These are phyloP conservation scores for Avena eriantha DNA, from an alignment of 176 grass and related monocot genomes.

Conservation along the genomic window DNA sequence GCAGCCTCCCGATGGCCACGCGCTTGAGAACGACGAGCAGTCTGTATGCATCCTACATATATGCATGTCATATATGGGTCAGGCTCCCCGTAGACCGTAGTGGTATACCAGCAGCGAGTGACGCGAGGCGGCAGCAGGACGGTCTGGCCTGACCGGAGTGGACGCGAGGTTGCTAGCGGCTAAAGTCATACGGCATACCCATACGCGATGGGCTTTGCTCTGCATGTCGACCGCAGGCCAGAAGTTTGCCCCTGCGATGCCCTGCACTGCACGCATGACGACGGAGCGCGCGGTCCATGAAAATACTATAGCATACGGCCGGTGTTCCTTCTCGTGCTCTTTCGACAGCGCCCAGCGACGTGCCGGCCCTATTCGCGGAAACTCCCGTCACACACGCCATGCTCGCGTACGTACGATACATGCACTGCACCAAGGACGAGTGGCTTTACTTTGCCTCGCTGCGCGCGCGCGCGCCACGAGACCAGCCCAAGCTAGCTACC, in stretches of 20 bases:
- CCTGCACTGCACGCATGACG: background rate
- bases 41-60: no score
- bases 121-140: background rate
- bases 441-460: background rate
- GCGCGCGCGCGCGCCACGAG: no score
- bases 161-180: background rate
- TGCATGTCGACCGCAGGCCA: no score
- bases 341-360: constrained; percentile 7
- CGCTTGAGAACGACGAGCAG: no score
- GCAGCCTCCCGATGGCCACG: no score
- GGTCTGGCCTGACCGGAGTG: background rate
- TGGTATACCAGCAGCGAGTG: background rate
- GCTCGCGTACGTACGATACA: background rate
- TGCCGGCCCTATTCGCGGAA: constrained; percentile 27
- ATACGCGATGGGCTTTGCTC: no score
- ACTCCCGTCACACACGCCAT: background rate
- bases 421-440: background rate
- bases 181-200: background rate
- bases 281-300: background rate
- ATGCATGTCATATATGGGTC: no score
- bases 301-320: background rate
- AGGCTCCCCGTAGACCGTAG: no score
- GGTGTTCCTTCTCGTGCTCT: background rate
- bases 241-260: background rate
- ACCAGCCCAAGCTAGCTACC: background rate